phyloP scores from a whole-genome alignment of 2,329 filamentous ascomycete species.

The Alternaria viburni region DNA sequence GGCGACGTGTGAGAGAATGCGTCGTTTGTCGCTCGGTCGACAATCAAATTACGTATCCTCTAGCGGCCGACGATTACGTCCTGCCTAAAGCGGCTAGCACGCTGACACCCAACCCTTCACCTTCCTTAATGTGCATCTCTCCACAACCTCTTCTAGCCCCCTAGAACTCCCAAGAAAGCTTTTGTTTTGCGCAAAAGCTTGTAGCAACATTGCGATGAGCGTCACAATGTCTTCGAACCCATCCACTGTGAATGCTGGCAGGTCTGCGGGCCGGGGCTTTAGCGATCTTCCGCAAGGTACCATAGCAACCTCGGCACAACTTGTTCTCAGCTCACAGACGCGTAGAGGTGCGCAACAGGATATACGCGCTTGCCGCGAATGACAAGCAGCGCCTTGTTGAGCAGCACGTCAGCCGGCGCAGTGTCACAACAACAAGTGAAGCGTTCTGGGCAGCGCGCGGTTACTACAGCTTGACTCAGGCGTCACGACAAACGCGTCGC shows the following conservation, averaged over 20 bases:
- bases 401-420: constrained; percentile 12
- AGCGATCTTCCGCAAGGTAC: constrained; percentile 12
- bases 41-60: constrained; percentile 11
- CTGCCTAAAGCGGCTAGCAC: constrained; percentile 10
- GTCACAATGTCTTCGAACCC: constrained; percentile 9
- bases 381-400: constrained; percentile 12
- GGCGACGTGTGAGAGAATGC: not conserved
- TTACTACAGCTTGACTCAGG: constrained; percentile 15
- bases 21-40: not conserved
- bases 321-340: constrained; percentile 8
- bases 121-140: constrained; percentile 9
- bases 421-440: constrained; percentile 1
- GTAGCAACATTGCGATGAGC: not conserved
- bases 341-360: constrained; percentile 16
- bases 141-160: not conserved
- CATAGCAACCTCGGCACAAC: constrained; percentile 7
- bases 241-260: constrained; percentile 5
- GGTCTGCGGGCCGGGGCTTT: constrained; percentile 6
- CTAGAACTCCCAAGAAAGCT: constrained; percentile 4
- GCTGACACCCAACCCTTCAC: constrained; percentile 1
- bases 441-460: constrained; percentile 9
- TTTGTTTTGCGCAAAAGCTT: constrained; percentile 5
- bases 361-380: constrained; percentile 8
- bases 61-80: constrained; percentile 5
- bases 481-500: constrained; percentile 9